Percentiles rank a stretch among this genome's conserved stretches.
Evolutionary conservation across 2,329 filamentous ascomycete species (phyloP).

Genomic region (Ceratocystis papillata): DNA sequence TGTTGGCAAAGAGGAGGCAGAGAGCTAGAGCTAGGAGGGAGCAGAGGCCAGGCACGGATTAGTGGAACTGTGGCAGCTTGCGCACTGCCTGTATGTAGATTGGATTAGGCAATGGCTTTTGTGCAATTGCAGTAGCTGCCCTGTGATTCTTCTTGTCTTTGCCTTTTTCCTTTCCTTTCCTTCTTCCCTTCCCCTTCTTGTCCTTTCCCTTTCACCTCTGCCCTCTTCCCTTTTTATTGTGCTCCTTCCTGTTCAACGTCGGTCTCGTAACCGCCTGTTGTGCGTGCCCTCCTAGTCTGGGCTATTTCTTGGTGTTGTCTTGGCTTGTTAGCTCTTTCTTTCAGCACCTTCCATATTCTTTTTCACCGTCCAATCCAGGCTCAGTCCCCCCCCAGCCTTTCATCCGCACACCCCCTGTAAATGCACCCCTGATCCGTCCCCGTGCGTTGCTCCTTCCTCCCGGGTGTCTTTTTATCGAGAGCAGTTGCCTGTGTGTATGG

Average conservation of each 20-base stretch:
- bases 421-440: slow-evolving; percentile 7
- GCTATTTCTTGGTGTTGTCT: not conserved
- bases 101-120: not conserved
- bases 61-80: no score
- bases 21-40: not conserved
- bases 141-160: not conserved
- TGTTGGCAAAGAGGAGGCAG: not conserved
- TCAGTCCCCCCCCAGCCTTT: not conserved
- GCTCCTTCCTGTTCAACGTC: not conserved
- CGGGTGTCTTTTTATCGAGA: slow-evolving; percentile 4
- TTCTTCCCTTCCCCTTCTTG: not conserved
- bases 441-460: slow-evolving; percentile 8
- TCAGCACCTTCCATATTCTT: not conserved
- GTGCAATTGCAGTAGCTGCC: not conserved
- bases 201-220: not conserved
- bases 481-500: not conserved
- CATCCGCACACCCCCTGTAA: not conserved
- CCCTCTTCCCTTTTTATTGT: not conserved
- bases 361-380: not conserved
- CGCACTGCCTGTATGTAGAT: not conserved
- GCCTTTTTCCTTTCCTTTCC: not conserved
- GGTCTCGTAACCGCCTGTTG: not conserved
- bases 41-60: not conserved
- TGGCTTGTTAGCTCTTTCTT: not conserved
- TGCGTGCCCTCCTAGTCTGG: not conserved